Conservation (phyloP, 177 flowering plant genomes). For the Tripterygium wilfordii region DNA sequence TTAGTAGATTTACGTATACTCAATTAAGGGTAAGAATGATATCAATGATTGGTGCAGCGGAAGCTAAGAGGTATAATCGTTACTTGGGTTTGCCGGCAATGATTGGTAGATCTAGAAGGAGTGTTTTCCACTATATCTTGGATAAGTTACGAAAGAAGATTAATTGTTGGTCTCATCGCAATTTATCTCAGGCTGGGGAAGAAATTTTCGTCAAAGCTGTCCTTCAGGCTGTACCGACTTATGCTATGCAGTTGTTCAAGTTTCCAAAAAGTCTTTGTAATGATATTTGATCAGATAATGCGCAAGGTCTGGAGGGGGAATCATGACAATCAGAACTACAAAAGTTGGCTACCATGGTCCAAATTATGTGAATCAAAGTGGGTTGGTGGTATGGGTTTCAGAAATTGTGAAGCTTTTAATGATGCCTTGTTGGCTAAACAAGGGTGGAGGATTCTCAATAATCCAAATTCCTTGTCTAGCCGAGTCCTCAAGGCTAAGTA, state of each 20-base stretch:
- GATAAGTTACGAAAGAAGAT: neutral
- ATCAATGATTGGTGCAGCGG: neutral
- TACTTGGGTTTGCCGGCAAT: neutral
- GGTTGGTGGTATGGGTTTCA: too few species aligned
- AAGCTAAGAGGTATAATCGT: neutral
- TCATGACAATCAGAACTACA: too few species aligned
- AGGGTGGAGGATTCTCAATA: too few species aligned
- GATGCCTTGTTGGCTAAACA: too few species aligned
- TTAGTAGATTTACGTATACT: neutral
- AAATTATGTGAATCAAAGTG: neutral
- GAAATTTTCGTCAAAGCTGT: too few species aligned
- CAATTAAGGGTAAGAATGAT: neutral
- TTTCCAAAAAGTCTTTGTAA: neutral
- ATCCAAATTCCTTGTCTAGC: neutral
- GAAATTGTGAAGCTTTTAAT: too few species aligned
- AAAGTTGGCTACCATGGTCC: too few species aligned
- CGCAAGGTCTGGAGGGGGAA: too few species aligned
- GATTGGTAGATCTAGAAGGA: neutral
- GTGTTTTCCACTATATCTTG: neutral
- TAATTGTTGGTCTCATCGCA: neutral
- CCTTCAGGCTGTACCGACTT: too few species aligned
- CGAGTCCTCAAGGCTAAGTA: too few species aligned
- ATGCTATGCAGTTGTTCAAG: too few species aligned
- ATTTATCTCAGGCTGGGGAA: neutral
- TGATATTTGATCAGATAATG: neutral